Percentiles rank a stretch among this genome's conserved stretches.
These are phyloP conservation scores for Corrigiola litoralis DNA, from an alignment of 179 eudicot species.

Conservation along the genomic window DNA sequence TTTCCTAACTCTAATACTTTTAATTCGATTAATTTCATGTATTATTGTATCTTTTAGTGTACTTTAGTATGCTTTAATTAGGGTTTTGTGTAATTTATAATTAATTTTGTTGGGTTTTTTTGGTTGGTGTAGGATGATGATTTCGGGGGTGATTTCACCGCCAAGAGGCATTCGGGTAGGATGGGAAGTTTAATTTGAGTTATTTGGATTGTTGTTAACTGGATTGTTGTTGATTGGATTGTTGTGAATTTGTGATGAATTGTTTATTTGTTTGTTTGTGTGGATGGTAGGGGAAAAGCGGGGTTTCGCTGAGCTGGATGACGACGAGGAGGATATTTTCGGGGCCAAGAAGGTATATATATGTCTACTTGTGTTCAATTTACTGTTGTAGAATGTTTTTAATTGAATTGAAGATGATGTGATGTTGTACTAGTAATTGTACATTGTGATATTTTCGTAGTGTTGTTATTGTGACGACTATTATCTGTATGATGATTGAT, in stretches of 20 bases:
- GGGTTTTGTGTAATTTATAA: neutral
- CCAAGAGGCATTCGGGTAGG: constrained; percentile 53
- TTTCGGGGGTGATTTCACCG: constrained; percentile 83
- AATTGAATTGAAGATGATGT: neutral
- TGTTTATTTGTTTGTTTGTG: constrained; percentile 3
- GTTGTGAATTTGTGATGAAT: neutral
- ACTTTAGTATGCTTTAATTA: neutral
- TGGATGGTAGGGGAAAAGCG: constrained; percentile 55
- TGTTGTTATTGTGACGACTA: too few relatives aligned
- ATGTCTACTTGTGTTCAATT: neutral
- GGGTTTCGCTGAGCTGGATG: constrained; percentile 78
- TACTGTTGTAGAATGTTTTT: neutral
- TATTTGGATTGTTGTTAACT: neutral
- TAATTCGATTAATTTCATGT: neutral
- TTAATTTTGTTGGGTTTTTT: neutral
- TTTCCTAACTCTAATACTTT: neutral
- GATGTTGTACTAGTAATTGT: neutral
- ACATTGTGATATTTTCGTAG: neutral
- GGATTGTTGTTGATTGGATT: neutral
- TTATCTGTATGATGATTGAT: too few relatives aligned
- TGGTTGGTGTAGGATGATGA: constrained; percentile 62
- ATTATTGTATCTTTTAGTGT: neutral
- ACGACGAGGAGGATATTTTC: constrained; percentile 89
- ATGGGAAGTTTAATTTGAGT: neutral
- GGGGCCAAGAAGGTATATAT: constrained; percentile 83